phyloP scores from a whole-genome alignment of 1,284 basidiomycete species.

The Ceratobasidium sp. region DNA sequence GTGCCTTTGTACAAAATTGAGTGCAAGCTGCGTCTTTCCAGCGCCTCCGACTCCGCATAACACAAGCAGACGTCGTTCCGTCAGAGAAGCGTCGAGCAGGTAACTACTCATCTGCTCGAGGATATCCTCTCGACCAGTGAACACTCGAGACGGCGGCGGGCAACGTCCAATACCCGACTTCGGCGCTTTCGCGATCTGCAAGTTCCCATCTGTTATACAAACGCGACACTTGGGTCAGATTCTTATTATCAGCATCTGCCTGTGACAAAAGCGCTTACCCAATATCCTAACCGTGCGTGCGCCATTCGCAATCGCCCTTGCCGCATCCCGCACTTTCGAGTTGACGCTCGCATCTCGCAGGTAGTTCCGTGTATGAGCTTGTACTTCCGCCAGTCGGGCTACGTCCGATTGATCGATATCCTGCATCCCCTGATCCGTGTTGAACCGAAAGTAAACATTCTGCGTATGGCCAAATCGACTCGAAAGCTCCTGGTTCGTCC shows the following conservation, averaged over 20 bases:
- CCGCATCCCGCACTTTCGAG: too few relatives aligned
- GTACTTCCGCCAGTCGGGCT: background rate
- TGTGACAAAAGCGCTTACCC: background rate
- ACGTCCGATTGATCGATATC: background rate
- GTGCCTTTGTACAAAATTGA: conserved; percentile 12
- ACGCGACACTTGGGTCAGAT: too few relatives aligned
- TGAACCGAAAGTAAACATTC: conserved; percentile 27
- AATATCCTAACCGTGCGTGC: background rate
- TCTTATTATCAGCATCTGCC: too few relatives aligned
- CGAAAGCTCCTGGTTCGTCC: background rate
- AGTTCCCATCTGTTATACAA: too few relatives aligned
- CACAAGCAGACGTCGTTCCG: background rate
- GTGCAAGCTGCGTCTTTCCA: conserved; percentile 10
- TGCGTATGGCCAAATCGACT: background rate
- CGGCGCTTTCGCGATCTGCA: too few relatives aligned
- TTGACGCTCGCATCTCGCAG: background rate
- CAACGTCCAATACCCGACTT: too few relatives aligned
- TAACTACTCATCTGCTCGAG: conserved; percentile 1
- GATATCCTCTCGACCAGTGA: conserved; percentile 4
- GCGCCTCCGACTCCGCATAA: conserved; percentile 23
- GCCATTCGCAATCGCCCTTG: background rate
- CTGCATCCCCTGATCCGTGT: conserved; percentile 12
- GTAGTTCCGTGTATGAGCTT: conserved; percentile 3
- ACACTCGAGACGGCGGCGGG: conserved; percentile 2
- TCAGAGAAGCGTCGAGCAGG: background rate